Evolutionary conservation across 2,329 filamentous ascomycete species (phyloP), one percentile per base, ranked within the genome.

Genomic region (Didymella pomorum): DNA sequence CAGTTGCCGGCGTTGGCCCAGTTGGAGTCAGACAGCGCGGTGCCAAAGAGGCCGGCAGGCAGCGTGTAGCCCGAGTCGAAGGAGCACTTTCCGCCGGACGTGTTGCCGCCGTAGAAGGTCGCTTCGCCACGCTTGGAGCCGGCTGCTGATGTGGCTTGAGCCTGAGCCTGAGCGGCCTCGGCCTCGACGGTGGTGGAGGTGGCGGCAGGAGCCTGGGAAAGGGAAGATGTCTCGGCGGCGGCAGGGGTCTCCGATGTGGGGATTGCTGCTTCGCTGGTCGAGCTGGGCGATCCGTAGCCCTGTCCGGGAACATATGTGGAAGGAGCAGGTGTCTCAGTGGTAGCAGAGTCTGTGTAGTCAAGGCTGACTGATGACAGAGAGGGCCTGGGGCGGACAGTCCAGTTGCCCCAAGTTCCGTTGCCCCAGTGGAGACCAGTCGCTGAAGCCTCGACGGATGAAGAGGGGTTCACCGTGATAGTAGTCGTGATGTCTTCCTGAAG

Each of bases 1-100:
- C 88, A 91, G 62, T 84, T 79, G 41, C 78, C 80, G 2, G 83
- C 80, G 51, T 71, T 76, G 49, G 81, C 74, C 88, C 88, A 90
- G 64, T 82, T 83, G 3, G 80, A 76, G 37, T 82, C 82, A 0
- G 87, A 86, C 48, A 87, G 81, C 1, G 88, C 88, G 10, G 86
- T 87, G 54, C 88, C 88, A 66, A 79, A 85, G 55, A 89, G 74
- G 12, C 79, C 79, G 11, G 82, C 78, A 7, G 87, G 87, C 25
- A 90, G 78, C 2, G 82, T 87, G 77, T 89, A 89, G 49, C 81
- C 84, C 10, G 1, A 8, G 9, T 48, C 55, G 35, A 29, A 57
- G 29, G 23, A 39, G 76, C 88, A 91, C 58, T 81, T 82, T 61
- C 88, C 88, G 37, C 87, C 87, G 5, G 76, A 72, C 2, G 86